These are phyloP conservation scores for Jaltomata sinuosa DNA, from an alignment of 257 asterid species.

Conservation along the genomic window DNA sequence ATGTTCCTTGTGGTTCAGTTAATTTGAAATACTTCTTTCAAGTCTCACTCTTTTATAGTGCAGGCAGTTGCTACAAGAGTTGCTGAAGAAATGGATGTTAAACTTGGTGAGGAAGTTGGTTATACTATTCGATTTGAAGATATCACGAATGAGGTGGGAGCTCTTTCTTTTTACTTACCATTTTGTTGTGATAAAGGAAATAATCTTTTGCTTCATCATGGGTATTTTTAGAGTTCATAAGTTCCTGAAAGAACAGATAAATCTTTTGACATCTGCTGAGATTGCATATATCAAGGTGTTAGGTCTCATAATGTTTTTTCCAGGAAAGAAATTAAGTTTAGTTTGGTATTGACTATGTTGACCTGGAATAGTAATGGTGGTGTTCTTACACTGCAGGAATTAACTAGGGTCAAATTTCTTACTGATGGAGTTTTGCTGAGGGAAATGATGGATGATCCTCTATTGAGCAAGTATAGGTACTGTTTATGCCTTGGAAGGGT, in stretches of 20 bases:
- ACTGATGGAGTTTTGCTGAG: slow-evolving; percentile 96
- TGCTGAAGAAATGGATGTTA: slow-evolving; percentile 91
- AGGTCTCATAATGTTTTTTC: not conserved
- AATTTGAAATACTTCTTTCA: not conserved
- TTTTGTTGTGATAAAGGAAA: not conserved
- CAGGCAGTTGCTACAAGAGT: slow-evolving; percentile 88
- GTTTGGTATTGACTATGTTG: not conserved
- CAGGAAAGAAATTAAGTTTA: not conserved
- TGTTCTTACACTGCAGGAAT: slow-evolving; percentile 48
- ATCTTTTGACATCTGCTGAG: not conserved
- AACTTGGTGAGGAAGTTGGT: slow-evolving; percentile 93
- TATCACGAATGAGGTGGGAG: slow-evolving; percentile 57
- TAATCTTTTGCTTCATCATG: not conserved
- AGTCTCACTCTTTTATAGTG: slow-evolving; percentile 7
- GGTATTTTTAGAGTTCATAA: not conserved
- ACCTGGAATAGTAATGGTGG: slow-evolving; percentile 10
- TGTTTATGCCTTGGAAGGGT: not conserved
- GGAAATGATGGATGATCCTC: slow-evolving; percentile 99
- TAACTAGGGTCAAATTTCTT: slow-evolving; percentile 74
- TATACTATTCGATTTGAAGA: slow-evolving; percentile 97
- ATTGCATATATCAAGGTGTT: not conserved
- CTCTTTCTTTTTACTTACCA: not conserved
- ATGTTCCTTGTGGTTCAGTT: not conserved
- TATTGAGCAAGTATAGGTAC: slow-evolving; percentile 90
- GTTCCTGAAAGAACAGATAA: not conserved